Evolutionary conservation across 495 filamentous ascomycete species (phyloP).

Genomic region (Podospora australis): DNA sequence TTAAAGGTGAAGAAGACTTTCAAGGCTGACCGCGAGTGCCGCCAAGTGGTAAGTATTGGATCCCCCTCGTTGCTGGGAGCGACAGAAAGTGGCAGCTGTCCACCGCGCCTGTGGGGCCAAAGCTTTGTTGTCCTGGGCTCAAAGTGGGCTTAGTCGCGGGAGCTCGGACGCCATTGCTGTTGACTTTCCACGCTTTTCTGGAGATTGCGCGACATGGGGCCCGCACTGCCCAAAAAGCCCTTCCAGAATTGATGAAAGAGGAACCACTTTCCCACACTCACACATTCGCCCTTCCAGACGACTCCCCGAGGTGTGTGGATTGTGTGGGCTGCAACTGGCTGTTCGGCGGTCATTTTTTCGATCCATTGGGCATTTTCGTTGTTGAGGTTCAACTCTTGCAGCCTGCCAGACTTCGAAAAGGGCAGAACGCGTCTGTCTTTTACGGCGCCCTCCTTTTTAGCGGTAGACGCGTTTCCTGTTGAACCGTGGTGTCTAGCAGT

Average conservation of each 20-base stretch:
- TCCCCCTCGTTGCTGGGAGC: constrained; percentile 25
- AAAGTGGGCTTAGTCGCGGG: constrained; percentile 23
- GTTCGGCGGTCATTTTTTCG: too few relatives aligned
- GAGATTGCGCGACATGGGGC: constrained; percentile 20
- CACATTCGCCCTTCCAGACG: constrained; percentile 12
- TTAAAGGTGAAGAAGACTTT: too few relatives aligned
- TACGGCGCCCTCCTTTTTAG: too few relatives aligned
- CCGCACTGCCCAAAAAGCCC: constrained; percentile 14
- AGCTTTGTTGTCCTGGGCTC: constrained; percentile 25
- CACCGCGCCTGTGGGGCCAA: constrained; percentile 26
- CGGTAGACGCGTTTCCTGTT: too few relatives aligned
- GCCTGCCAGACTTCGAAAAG: too few relatives aligned
- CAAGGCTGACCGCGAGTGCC: constrained; percentile 9
- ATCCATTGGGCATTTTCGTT: too few relatives aligned
- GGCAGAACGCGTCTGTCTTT: too few relatives aligned
- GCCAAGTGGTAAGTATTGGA: constrained; percentile 1
- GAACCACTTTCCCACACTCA: constrained; percentile 4
- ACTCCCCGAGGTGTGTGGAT: too few relatives aligned
- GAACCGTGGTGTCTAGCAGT: too few relatives aligned
- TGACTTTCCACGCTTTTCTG: constrained; percentile 3
- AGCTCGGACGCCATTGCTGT: constrained; percentile 20
- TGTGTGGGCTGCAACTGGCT: too few relatives aligned
- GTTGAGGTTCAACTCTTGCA: too few relatives aligned
- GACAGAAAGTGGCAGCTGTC: constrained; percentile 19
- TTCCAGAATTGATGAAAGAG: constrained; percentile 3